Conservation (phyloP, 2,329 filamentous ascomycete species). For the Colletotrichum tofieldiae region DNA sequence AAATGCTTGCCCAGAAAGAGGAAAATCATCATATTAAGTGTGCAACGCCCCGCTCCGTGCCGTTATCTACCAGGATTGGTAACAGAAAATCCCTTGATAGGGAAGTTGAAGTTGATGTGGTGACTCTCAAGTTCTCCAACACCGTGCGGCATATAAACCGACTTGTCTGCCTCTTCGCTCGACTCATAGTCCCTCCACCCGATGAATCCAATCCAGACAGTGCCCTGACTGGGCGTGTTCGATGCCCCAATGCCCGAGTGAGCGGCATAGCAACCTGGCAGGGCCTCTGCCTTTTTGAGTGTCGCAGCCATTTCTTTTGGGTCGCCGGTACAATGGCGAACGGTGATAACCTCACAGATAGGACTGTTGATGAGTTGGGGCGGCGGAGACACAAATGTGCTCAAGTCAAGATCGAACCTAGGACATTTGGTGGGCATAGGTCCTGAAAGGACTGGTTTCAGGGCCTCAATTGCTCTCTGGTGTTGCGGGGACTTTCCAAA, state of each 20-base stretch:
- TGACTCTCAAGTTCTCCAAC: constrained; percentile 24
- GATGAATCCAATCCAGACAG: constrained; percentile 30
- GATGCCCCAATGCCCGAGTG: constrained; percentile 25
- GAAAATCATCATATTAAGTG: too few species aligned
- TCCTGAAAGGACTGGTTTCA: constrained; percentile 19
- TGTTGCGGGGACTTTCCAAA: constrained; percentile 33
- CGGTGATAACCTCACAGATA: constrained; percentile 34
- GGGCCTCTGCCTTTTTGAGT: constrained; percentile 22
- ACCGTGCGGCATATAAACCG: constrained; percentile 14
- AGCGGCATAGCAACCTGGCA: constrained; percentile 23
- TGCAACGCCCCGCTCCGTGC: too few species aligned
- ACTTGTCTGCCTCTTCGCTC: constrained; percentile 34
- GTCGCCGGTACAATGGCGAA: constrained; percentile 26
- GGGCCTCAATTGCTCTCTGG: constrained; percentile 30
- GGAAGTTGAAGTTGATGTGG: constrained; percentile 40
- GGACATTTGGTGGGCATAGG: constrained; percentile 27
- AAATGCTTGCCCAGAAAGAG: too few species aligned
- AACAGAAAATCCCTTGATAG: constrained; percentile 39
- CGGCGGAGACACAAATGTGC: constrained; percentile 26
- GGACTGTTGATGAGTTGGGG: constrained; percentile 38
- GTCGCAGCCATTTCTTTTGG: constrained; percentile 14
- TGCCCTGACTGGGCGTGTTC: constrained; percentile 26
- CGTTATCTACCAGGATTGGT: constrained; percentile 37
- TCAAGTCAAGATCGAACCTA: constrained; percentile 22
- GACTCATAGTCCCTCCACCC: constrained; percentile 36